Conservation (phyloP, 1,284 basidiomycete genomes). For the Agaricales sp. region DNA sequence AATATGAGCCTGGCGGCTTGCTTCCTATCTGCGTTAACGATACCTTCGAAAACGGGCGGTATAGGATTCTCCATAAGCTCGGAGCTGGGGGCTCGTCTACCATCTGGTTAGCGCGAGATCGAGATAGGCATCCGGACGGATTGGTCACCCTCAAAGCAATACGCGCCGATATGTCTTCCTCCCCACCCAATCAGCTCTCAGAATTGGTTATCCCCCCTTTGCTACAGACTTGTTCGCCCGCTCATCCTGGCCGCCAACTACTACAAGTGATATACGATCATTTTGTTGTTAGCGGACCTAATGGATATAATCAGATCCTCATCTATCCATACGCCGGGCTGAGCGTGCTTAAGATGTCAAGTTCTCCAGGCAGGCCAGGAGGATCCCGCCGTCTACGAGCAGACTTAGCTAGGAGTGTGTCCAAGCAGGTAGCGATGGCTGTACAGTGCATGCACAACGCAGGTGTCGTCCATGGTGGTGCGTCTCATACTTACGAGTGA, state of each 20-base stretch:
- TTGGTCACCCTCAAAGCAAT: constrained; percentile 26
- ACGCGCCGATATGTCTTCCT: constrained; percentile 20
- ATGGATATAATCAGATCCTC: not conserved
- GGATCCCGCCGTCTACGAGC: no score
- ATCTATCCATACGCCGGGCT: not conserved
- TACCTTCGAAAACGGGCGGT: constrained; percentile 26
- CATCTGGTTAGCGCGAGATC: constrained; percentile 28
- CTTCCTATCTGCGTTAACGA: constrained; percentile 27
- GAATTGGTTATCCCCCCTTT: constrained; percentile 17
- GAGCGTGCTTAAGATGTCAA: no score
- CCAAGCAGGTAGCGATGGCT: no score
- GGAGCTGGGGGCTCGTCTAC: constrained; percentile 39
- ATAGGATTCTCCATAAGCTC: constrained; percentile 35
- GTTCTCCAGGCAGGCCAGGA: no score
- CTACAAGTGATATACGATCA: no score
- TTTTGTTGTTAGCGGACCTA: not conserved
- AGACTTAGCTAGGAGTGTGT: no score
- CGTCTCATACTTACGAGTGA: no score
- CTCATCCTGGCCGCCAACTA: no score
- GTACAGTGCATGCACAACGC: no score
- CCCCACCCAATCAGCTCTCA: constrained; percentile 12
- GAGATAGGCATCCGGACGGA: constrained; percentile 11
- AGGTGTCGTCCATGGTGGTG: no score
- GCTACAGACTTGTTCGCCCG: constrained; percentile 11
- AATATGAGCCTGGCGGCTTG: constrained; percentile 24